Evolutionary conservation across 2,329 filamentous ascomycete species (phyloP), one percentile per base, ranked within the genome.

Genomic region (Alternaria sp.): DNA sequence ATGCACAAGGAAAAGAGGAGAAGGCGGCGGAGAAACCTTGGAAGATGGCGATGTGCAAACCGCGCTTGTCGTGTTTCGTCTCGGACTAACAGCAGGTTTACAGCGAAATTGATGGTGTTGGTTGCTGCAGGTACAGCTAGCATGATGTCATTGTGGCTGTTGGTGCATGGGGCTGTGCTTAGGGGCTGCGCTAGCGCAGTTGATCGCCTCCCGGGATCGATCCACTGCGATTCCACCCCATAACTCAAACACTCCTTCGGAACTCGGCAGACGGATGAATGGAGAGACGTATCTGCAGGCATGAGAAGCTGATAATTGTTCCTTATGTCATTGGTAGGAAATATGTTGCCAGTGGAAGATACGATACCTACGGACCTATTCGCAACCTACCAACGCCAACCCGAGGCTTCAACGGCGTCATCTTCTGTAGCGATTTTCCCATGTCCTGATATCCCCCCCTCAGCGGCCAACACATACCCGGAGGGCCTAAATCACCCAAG

Each of bases 81-180:
- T n/a, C 16, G 46, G 52, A 20, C 40, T 52, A 25, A n/a, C 53
- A 60, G 57, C 60, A 63, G 60, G 60, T 60, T 60, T 63, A 48
- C 54, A 41, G 52, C 30, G 5, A 40, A 43, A 54, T 41, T 46
- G 36, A 28, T 45, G 36, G 38, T 60, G 60, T 58, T 57, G 53
- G 41, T 53, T 20, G 44, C 49, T 57, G 48, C 57, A 63, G 60
- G 57, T 46, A 63, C 57, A 34, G 45, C 30, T 38, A 32, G 14
- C 22, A 63, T 63, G 60, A 63, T 57, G 57, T 63, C 60, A 63
- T 48, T 25, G 18, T 49, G 34, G 36, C 49, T 40, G 36, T 32
- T 41, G 46, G n/a, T 18, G 40, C 30, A 34, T n/a, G 45, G 49
- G 57, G 30, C 44, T 16, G 44, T n/a, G 36, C 36, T 36, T 36